These are phyloP conservation scores for Rhazya stricta DNA, from an alignment of 257 asterid species.

Conservation along the genomic window DNA sequence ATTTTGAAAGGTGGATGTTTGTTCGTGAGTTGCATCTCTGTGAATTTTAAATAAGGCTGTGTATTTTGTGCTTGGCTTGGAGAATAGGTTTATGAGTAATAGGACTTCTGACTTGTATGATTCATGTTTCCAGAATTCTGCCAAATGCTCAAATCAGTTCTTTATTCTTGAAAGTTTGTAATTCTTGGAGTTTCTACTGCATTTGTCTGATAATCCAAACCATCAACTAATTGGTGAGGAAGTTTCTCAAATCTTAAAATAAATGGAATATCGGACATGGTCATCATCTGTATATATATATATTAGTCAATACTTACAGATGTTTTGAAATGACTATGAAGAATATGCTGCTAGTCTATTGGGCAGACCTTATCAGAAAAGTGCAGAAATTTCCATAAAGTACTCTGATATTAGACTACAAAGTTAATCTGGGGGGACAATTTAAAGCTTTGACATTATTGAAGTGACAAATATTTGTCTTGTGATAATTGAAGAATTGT, in stretches of 20 bases:
- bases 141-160: neutral
- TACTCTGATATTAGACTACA: neutral
- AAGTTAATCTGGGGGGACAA: neutral
- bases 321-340: neutral
- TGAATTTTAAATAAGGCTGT: no score
- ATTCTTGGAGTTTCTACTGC: neutral
- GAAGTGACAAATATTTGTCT: slow-evolving; percentile 3
- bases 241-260: neutral
- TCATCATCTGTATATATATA: neutral
- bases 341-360: neutral
- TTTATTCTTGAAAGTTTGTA: neutral
- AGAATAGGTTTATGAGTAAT: neutral
- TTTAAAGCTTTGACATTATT: neutral
- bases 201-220: neutral
- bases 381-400: slow-evolving; percentile 2
- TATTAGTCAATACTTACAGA: neutral
- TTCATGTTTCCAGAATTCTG: neutral
- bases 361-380: neutral
- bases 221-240: neutral
- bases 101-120: neutral
- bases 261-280: no score
- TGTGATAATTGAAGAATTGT: neutral
- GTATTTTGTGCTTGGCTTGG: neutral
- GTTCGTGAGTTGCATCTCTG: no score
- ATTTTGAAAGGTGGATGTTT: neutral